Conservation (phyloP, 768 basidiomycete genomes). For the Amanita pallidorosea region DNA sequence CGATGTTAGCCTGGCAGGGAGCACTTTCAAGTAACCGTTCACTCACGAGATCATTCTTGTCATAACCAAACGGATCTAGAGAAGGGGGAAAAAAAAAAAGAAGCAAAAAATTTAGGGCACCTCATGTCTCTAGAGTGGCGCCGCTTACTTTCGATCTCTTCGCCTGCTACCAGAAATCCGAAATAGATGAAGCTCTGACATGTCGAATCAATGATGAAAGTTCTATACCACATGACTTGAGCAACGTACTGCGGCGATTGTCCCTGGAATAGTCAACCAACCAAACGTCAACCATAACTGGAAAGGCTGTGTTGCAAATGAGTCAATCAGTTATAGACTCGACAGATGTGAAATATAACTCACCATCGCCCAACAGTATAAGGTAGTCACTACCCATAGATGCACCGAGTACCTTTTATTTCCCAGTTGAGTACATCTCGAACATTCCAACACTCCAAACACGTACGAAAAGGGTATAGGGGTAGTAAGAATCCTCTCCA, state of each 20-base stretch:
- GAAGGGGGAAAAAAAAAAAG: neutral
- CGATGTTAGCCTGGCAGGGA: neutral
- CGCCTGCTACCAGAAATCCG: constrained; percentile 63
- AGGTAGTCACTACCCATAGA: constrained; percentile 51
- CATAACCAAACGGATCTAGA: constrained; percentile 47
- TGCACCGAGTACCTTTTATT: constrained; percentile 49
- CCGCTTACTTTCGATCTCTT: constrained; percentile 65
- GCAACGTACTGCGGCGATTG: constrained; percentile 33
- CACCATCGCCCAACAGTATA: constrained; percentile 55
- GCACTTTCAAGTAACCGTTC: neutral
- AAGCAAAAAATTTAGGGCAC: neutral
- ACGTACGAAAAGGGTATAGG: constrained; percentile 65
- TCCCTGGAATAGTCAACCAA: constrained; percentile 60
- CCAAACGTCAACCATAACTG: constrained; percentile 44
- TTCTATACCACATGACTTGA: constrained; percentile 5
- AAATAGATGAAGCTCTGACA: constrained; percentile 58
- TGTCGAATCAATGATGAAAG: neutral
- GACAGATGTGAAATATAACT: neutral
- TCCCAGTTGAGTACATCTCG: neutral
- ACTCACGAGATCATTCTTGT: constrained; percentile 61
- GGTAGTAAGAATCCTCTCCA: constrained; percentile 66
- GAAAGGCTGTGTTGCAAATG: constrained; percentile 36
- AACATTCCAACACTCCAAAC: neutral
- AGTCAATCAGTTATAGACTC: neutral
- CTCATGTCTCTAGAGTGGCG: neutral